These are phyloP conservation scores for Brettanomyces naardenensis DNA, from an alignment of 805 yeast species.

Conservation along the genomic window DNA sequence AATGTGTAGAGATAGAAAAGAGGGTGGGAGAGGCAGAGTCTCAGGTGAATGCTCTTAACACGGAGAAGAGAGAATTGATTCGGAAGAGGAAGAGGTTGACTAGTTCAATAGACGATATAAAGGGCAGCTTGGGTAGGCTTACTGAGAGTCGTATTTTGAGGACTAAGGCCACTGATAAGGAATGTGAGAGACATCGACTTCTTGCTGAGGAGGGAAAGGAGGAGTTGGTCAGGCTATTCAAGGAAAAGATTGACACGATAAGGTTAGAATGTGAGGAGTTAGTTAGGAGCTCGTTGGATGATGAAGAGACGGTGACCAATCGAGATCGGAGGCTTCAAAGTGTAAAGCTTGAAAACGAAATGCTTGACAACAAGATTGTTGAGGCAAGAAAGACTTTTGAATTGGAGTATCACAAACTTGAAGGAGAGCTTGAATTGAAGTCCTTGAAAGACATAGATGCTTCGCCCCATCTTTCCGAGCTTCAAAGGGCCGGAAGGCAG, in stretches of 20 bases:
- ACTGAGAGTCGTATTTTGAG: conserved; percentile 14
- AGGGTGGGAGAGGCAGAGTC: background rate
- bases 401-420: conserved; percentile 5
- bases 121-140: conserved; percentile 11
- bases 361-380: conserved; percentile 17
- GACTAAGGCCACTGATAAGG: conserved; percentile 12
- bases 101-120: conserved; percentile 10
- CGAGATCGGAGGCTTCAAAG: conserved; percentile 20
- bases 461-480: no score
- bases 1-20: background rate
- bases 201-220: conserved; percentile 27
- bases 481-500: no score
- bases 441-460: background rate
- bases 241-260: conserved; percentile 14
- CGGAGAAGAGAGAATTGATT: background rate
- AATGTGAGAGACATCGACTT: conserved; percentile 19
- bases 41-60: background rate
- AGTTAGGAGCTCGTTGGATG: conserved; percentile 25
- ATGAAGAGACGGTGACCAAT: conserved; percentile 17
- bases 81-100: background rate
- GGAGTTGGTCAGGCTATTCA: conserved; percentile 16
- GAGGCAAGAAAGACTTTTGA: conserved; percentile 6
- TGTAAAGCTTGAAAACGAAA: conserved; percentile 15
- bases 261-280: conserved; percentile 12
- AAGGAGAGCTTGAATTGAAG: conserved; percentile 2